Conservation (phyloP, 2,329 filamentous ascomycete genomes). For the Aspergillus sp. region DNA sequence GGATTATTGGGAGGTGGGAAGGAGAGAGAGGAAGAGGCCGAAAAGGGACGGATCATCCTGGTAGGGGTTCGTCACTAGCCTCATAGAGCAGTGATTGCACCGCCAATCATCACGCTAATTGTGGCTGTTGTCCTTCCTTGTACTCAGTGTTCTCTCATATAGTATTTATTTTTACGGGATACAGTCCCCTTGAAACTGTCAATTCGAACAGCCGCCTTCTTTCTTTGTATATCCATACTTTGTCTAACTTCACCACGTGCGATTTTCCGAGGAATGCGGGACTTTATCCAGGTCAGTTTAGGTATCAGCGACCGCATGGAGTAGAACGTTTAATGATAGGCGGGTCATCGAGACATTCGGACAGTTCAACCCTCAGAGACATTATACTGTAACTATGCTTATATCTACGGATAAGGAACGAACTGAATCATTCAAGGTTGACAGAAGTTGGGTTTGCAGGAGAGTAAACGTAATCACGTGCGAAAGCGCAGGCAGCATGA, state of each 20-base stretch:
- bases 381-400: background rate
- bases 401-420: too few species aligned
- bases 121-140: background rate
- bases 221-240: background rate
- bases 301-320: background rate
- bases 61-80: slow-evolving; percentile 10
- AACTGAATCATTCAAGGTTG: too few species aligned
- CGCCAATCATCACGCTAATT: slow-evolving; percentile 1
- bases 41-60: background rate
- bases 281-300: background rate
- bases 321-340: background rate
- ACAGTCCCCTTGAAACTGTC: background rate
- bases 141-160: background rate
- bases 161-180: background rate
- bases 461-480: too few species aligned
- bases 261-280: slow-evolving; percentile 1
- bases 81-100: background rate
- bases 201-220: background rate
- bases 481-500: too few species aligned
- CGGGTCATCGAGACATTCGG: background rate
- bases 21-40: background rate
- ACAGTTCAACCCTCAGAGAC: background rate
- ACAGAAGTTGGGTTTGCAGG: background rate
- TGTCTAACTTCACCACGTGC: background rate
- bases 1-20: slow-evolving; percentile 6